phyloP scores from a whole-genome alignment of 441 rosid species.

The Arabidopsis lyrata region DNA sequence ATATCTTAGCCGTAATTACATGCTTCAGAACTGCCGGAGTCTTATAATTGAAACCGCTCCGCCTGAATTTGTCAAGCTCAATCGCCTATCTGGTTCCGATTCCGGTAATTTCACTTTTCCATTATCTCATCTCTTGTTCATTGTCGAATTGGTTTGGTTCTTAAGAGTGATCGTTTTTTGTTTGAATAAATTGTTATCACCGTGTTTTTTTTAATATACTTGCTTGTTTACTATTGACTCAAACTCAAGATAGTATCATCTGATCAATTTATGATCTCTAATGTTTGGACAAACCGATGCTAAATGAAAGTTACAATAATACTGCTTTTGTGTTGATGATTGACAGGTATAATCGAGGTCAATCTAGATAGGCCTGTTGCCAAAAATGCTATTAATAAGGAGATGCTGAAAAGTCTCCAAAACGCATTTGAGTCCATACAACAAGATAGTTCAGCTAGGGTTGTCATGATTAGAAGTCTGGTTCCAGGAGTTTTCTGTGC shows the following conservation, averaged over 20 bases:
- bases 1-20: constrained; percentile 30
- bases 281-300: background rate
- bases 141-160: too few relatives aligned
- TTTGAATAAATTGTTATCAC: constrained; percentile 23
- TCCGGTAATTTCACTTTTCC: constrained; percentile 56
- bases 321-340: constrained; percentile 20
- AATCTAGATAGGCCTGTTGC: constrained; percentile 70
- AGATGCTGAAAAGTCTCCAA: constrained; percentile 72
- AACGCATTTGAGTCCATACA: constrained; percentile 60
- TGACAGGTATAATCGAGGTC: constrained; percentile 81
- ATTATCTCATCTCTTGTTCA: too few relatives aligned
- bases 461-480: constrained; percentile 72
- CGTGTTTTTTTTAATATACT: background rate
- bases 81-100: constrained; percentile 64
- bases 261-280: background rate
- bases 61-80: constrained; percentile 73
- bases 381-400: constrained; percentile 81
- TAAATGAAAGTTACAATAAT: constrained; percentile 8
- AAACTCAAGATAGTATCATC: background rate
- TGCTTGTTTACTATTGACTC: background rate
- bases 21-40: constrained; percentile 57
- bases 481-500: constrained; percentile 88
- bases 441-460: constrained; percentile 66
- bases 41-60: constrained; percentile 70
- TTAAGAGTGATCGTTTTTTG: background rate